A percentile compares a stretch with the other conserved stretches of the same genome.
These are phyloP conservation scores for Xylariaceae sp. DNA, from an alignment of 2,329 filamentous ascomycete species.

Conservation along the genomic window DNA sequence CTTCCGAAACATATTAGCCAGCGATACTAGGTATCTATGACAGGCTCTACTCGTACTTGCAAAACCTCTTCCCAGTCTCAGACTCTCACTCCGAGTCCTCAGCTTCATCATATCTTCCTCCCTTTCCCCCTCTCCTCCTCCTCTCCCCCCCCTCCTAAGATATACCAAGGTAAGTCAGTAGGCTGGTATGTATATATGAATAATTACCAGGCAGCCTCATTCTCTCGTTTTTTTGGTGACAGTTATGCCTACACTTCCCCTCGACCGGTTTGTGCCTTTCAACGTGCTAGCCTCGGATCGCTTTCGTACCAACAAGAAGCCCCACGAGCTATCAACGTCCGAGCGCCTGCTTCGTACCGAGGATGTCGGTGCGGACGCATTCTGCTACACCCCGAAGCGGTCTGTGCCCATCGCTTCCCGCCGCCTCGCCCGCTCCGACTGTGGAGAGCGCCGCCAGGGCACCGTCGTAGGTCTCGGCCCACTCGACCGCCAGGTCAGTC, in stretches of 20 bases:
- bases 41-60: too few relatives aligned
- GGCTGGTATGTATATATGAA: constrained; percentile 19
- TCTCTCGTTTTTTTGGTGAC: constrained; percentile 21
- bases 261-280: constrained; percentile 48
- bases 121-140: not conserved
- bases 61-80: too few relatives aligned
- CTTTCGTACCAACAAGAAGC: constrained; percentile 41
- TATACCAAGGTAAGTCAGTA: constrained; percentile 13
- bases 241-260: constrained; percentile 26
- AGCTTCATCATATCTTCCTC: constrained; percentile 5
- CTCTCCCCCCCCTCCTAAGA: constrained; percentile 7
- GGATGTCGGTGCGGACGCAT: constrained; percentile 38
- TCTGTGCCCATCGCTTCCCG: constrained; percentile 25
- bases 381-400: constrained; percentile 32
- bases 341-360: constrained; percentile 43
- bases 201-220: constrained; percentile 26
- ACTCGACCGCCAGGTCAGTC: constrained; percentile 50
- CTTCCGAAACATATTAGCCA: too few relatives aligned
- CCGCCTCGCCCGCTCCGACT: constrained; percentile 26
- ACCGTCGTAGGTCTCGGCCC: constrained; percentile 27
- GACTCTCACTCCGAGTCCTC: not conserved
- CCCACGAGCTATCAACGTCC: constrained; percentile 36
- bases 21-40: too few relatives aligned
- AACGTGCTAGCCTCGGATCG: constrained; percentile 38
- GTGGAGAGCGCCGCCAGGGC: constrained; percentile 22